Evolutionary conservation across 495 filamentous ascomycete species (phyloP), one percentile per base, ranked within the genome.

Genomic region (Astrocystis sublimbata): DNA sequence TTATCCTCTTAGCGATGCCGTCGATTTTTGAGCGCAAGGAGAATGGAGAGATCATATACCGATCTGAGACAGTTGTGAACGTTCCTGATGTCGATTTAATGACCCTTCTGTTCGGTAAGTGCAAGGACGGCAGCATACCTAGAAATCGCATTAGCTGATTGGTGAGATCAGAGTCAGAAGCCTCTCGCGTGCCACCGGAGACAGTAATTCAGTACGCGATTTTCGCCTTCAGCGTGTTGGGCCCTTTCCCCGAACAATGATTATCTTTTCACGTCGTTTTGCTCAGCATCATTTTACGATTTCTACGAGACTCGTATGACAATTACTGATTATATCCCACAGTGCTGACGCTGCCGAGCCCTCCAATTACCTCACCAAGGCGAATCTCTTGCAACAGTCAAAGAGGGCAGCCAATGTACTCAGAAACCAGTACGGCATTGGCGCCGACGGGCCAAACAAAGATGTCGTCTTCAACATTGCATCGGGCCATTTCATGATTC

Each of bases 381-480:
- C 73, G 6, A 73, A 75, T 36, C 71, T 77, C 15, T 78, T 80
- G 9, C 56, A 68, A 8, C 68, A 80, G 7, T 73, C 78, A 50
- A 71, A 80, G 46, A 73, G 73, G 15, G 68, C 76, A 28, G 81
- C 83, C 6, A 68, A 81, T 68, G 72, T 74, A 40, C 73, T 85
- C 9, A 78, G 81, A 45, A 43, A 77, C 43, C 65, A 68, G 23
- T 84, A 79, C 51, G 79, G 76, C 45, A 71, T 85, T 54, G 82
- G 82, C n/a, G 38, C 65, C 19, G 46, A 73, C 24, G 81, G 81
- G 6, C 73, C 76, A 1, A 73, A 76, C 35, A 77, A 80, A 55
- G 83, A 86, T 65, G 78, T 83, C 35, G 77, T 84, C 12, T 70
- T 82, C 13, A 74, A 75, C 49, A 78, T 82, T 21, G 76, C 78